Conservation (phyloP, 2,329 filamentous ascomycete species). For the Colletotrichum sp. region DNA sequence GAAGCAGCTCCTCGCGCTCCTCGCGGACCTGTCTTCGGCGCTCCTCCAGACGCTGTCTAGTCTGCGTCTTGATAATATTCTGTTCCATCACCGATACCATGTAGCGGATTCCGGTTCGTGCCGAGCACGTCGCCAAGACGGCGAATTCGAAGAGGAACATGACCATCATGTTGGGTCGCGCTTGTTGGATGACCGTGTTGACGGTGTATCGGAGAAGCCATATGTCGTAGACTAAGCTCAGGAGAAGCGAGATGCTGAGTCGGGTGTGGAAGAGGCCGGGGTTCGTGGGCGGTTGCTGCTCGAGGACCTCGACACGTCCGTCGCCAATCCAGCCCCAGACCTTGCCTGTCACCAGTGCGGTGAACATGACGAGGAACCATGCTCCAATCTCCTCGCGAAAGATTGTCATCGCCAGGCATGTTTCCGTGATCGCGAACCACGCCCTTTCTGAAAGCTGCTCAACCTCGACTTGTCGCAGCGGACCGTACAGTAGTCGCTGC, state of each 20-base stretch:
- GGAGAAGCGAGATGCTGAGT: slow-evolving; percentile 76
- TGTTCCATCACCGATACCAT: slow-evolving; percentile 79
- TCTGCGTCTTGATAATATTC: slow-evolving; percentile 76
- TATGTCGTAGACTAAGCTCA: slow-evolving; percentile 82
- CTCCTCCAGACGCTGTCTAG: slow-evolving; percentile 69
- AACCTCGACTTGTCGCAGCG: slow-evolving; percentile 89
- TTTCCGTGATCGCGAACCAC: slow-evolving; percentile 98
- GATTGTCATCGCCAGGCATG: slow-evolving; percentile 96
- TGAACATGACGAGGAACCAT: slow-evolving; percentile 97
- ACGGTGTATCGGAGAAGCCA: slow-evolving; percentile 84
- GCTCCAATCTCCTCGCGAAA: slow-evolving; percentile 94
- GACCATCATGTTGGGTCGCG: slow-evolving; percentile 98
- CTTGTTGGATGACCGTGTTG: slow-evolving; percentile 82
- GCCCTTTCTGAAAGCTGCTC: slow-evolving; percentile 97
- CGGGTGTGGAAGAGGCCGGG: slow-evolving; percentile 87
- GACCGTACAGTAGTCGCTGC: slow-evolving; percentile 89
- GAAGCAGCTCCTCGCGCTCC: slow-evolving; percentile 57
- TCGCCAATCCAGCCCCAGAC: slow-evolving; percentile 99
- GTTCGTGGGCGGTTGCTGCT: slow-evolving; percentile 93
- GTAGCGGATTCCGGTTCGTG: slow-evolving; percentile 82
- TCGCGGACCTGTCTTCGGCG: slow-evolving; percentile 71
- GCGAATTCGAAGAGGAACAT: slow-evolving; percentile 99
- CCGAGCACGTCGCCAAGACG: slow-evolving; percentile 79
- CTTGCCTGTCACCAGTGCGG: slow-evolving; percentile 88
- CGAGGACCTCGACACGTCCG: slow-evolving; percentile 89